Evolutionary conservation across 129 eudicot species (phyloP), one percentile per base, ranked within the genome.

Genomic region (Apium graveolens): DNA sequence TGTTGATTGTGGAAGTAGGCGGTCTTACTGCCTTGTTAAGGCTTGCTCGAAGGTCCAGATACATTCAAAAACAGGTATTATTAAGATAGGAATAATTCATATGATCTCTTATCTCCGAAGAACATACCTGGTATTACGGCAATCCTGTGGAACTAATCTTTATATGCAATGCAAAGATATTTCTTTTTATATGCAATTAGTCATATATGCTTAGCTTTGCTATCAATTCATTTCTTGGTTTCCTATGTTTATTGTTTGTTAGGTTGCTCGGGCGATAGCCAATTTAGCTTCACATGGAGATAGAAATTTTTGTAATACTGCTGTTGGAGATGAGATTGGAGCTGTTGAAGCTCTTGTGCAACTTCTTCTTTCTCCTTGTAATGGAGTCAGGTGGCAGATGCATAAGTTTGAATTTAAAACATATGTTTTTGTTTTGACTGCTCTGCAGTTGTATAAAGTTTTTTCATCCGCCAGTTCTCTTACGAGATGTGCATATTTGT

Each of bases 201-300:
- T n/a, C n/a, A n/a, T n/a, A n/a, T n/a, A n/a, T n/a, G n/a, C n/a
- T 14, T 44, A 21, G 31, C 32, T 24, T 20, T 49, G 68, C 53
- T 24, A 4, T 51, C 39, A 49, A 34, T 27, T 26, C 21, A 51
- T 8, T 35, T 38, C 29, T 8, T 70, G 21, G 13, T 31, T 82
- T 42, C 37, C 57, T 35, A 12, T 66, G 74, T 44, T 79, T 32
- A 34, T 87, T 72, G 27, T 82, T 78, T 7, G 87, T 32, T 81
- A 96, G 99, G 95, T 97, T 81, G 99, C 97, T 80, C 96, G 97
- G 76, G 99, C 99, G 26, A 84, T 96, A 79, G 97, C 96, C 80
- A 96, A 92, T 89, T 84, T 96, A 86, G 99, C 97, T 31, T 96
- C 99, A 83, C 99, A 96, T 87, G 97, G 96, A 44, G 99, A 96